phyloP scores from a whole-genome alignment of 1,284 basidiomycete genomes.

The Flammula alnicola region DNA sequence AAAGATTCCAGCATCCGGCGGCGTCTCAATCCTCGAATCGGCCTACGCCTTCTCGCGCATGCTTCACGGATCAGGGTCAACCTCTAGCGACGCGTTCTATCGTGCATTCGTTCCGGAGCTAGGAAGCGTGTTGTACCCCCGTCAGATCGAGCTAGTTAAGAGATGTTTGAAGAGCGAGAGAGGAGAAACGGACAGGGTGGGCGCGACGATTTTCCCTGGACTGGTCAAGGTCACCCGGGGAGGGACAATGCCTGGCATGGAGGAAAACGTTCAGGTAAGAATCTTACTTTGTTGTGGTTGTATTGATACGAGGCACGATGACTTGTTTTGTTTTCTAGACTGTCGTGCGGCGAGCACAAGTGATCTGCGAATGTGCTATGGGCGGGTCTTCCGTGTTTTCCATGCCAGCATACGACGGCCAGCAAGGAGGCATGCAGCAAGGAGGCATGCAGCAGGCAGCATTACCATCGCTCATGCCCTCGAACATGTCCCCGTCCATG shows the following conservation, averaged over 20 bases:
- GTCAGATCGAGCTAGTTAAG: constrained; percentile 79
- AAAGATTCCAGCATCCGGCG: constrained; percentile 45
- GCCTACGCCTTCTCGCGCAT: constrained; percentile 80
- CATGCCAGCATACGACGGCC: constrained; percentile 15
- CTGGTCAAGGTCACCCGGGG: constrained; percentile 75
- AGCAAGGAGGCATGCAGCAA: constrained; percentile 13
- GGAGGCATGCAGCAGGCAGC: constrained; percentile 2
- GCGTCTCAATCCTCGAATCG: constrained; percentile 62
- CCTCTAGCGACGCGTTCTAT: constrained; percentile 76
- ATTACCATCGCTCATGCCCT: constrained; percentile 7
- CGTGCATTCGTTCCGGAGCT: constrained; percentile 82
- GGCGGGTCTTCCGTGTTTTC: constrained; percentile 32
- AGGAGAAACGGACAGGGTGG: constrained; percentile 72
- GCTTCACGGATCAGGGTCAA: constrained; percentile 73
- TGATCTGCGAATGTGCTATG: constrained; percentile 81
- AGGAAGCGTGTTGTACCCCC: constrained; percentile 64
- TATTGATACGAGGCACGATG: constrained; percentile 2
- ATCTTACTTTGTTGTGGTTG: not conserved
- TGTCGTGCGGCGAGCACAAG: constrained; percentile 80
- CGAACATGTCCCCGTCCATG: constrained; percentile 7
- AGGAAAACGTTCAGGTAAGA: constrained; percentile 58
- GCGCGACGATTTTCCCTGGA: constrained; percentile 82
- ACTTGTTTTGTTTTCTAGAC: constrained; percentile 43
- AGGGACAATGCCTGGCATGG: constrained; percentile 37
- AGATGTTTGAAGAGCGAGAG: constrained; percentile 74